Evolutionary conservation across 2,329 filamentous ascomycete species (phyloP).

Genomic region (Trichoderma sp.): DNA sequence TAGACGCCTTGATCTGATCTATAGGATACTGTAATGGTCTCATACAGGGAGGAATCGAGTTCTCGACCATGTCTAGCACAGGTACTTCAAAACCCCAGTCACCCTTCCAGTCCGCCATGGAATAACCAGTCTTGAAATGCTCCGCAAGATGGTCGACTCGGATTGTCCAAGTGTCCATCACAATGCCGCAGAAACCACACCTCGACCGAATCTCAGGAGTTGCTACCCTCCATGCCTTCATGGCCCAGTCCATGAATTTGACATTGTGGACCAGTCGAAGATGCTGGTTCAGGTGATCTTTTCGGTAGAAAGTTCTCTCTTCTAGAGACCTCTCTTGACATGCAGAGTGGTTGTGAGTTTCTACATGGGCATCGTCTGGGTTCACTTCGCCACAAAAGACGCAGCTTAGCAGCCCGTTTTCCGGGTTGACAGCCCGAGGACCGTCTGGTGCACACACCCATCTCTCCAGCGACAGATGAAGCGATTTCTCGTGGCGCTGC

Average conservation of each 20-base stretch:
- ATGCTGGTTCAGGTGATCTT: conserved; percentile 68
- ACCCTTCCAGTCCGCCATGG: conserved; percentile 70
- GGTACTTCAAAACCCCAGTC: conserved; percentile 67
- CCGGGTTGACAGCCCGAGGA: conserved; percentile 56
- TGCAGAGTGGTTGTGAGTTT: conserved; percentile 48
- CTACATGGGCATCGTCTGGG: conserved; percentile 41
- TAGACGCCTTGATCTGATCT: conserved; percentile 44
- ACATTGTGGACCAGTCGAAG: conserved; percentile 62
- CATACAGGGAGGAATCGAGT: conserved; percentile 67
- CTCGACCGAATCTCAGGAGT: conserved; percentile 63
- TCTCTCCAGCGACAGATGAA: conserved; percentile 64
- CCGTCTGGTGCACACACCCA: conserved; percentile 67
- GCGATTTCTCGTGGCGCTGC: conserved; percentile 70
- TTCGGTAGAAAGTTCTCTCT: conserved; percentile 67
- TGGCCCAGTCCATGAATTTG: conserved; percentile 66
- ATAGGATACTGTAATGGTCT: conserved; percentile 41
- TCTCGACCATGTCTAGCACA: conserved; percentile 64
- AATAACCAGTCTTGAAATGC: conserved; percentile 66
- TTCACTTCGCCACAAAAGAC: conserved; percentile 61
- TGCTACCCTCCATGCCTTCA: conserved; percentile 62
- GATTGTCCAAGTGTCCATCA: conserved; percentile 63
- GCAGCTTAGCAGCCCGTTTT: conserved; percentile 59
- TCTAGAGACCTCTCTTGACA: conserved; percentile 66
- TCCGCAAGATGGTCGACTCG: conserved; percentile 66
- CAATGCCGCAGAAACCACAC: conserved; percentile 65